phyloP scores from a whole-genome alignment of 73 alveolate genomes.

The Paramecium sonneborni region DNA sequence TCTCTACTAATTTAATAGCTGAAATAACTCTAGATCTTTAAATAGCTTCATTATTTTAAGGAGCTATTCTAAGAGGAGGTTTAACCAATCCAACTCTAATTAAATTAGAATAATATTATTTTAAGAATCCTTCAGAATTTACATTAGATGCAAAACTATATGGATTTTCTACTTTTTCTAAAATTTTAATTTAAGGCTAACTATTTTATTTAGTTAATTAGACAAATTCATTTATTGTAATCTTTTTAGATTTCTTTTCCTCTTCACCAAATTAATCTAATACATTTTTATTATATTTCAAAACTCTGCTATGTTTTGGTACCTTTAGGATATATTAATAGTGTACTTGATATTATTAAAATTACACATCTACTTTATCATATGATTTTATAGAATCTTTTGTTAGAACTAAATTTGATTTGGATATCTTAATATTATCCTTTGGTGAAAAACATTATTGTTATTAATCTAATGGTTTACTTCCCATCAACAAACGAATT shows the following conservation, averaged over 20 bases:
- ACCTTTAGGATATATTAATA: not conserved
- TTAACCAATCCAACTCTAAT: conserved; percentile 45
- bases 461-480: not conserved
- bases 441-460: not conserved
- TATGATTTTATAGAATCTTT: conserved; percentile 1
- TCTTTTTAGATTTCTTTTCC: not conserved
- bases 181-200: not conserved
- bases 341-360: conserved; percentile 13
- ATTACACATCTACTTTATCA: not conserved
- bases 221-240: not conserved
- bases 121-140: conserved; percentile 25
- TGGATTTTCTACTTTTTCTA: conserved; percentile 39
- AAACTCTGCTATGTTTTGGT: conserved; percentile 34
- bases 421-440: not conserved
- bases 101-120: conserved; percentile 20
- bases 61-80: not conserved
- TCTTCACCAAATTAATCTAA: not conserved
- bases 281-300: not conserved
- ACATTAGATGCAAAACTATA: conserved; percentile 53
- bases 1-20: not conserved
- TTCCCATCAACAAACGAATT: not conserved
- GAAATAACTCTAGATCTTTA: not conserved
- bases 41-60: not conserved
- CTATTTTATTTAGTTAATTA: not conserved
- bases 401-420: not conserved